Evolutionary conservation across 169 alveolate genomes (phyloP).

Genomic region (Cryptosporidium sp.): DNA sequence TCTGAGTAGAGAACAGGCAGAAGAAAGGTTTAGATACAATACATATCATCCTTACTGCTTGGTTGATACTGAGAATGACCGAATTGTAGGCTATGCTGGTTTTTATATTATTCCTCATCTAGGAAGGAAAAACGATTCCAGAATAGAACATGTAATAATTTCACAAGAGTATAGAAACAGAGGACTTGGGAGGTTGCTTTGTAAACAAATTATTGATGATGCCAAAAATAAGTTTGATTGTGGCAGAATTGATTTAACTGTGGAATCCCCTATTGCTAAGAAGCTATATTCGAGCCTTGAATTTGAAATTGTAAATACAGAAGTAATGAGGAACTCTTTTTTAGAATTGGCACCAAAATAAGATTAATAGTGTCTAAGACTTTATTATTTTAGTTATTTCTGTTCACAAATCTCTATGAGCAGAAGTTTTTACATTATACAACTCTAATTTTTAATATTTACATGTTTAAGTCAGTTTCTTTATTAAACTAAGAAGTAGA

Average conservation of each 20-base stretch:
- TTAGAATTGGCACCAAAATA: neutral
- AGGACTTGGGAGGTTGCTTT: constrained; percentile 54
- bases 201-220: constrained; percentile 52
- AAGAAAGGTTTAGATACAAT: constrained; percentile 26
- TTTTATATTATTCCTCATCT: constrained; percentile 66
- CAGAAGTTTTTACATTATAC: neutral
- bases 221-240: constrained; percentile 60
- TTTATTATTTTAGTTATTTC: neutral
- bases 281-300: constrained; percentile 40
- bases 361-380: neutral
- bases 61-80: constrained; percentile 29
- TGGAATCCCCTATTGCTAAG: constrained; percentile 53
- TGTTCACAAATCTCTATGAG: neutral
- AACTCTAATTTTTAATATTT: neutral
- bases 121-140: constrained; percentile 62
- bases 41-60: constrained; percentile 58
- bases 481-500: neutral
- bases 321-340: constrained; percentile 62
- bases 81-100: constrained; percentile 61
- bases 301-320: constrained; percentile 35
- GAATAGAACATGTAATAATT: constrained; percentile 57
- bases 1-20: neutral
- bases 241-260: constrained; percentile 64
- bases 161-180: constrained; percentile 52
- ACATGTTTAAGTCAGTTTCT: neutral